phyloP scores from a whole-genome alignment of 306 rosid genomes.

The Luffa aegyptiaca region DNA sequence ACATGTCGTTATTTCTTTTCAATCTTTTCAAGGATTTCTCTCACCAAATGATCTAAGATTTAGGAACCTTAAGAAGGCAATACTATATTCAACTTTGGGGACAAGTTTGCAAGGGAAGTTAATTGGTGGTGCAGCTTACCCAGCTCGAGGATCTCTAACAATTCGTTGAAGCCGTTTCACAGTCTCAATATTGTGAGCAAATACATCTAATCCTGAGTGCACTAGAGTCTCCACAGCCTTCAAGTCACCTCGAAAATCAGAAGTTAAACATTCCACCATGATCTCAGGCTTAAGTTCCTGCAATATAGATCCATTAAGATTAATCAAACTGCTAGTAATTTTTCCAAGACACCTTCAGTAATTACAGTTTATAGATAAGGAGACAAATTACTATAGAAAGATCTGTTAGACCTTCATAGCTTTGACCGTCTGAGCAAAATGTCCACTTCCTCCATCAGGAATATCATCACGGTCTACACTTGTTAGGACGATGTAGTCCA shows the following conservation, averaged over 20 bases:
- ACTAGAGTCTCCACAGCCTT: slow-evolving; percentile 63
- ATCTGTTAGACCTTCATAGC: slow-evolving; percentile 63
- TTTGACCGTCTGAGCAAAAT: slow-evolving; percentile 82
- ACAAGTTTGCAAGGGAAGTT: neutral
- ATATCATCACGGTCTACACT: slow-evolving; percentile 98
- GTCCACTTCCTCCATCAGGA: slow-evolving; percentile 98
- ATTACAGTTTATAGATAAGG: neutral
- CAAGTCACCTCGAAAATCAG: slow-evolving; percentile 88
- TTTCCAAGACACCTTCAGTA: neutral
- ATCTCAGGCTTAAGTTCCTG: slow-evolving; percentile 82
- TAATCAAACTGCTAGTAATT: neutral
- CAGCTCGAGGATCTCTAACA: slow-evolving; percentile 97
- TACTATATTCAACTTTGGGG: neutral
- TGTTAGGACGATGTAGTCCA: slow-evolving; percentile 79
- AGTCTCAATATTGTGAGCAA: slow-evolving; percentile 93
- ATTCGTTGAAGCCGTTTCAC: slow-evolving; percentile 91
- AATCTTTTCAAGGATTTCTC: neutral
- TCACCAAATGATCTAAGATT: neutral
- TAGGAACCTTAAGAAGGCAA: neutral
- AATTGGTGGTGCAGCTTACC: slow-evolving; percentile 35
- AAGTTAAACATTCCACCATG: slow-evolving; percentile 93
- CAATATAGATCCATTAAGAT: slow-evolving; percentile 17
- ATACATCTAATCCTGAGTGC: slow-evolving; percentile 86
- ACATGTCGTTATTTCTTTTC: neutral
- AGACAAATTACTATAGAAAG: neutral